Conservation (phyloP, 768 basidiomycete genomes). For the Hortiboletus flavorubellus region DNA sequence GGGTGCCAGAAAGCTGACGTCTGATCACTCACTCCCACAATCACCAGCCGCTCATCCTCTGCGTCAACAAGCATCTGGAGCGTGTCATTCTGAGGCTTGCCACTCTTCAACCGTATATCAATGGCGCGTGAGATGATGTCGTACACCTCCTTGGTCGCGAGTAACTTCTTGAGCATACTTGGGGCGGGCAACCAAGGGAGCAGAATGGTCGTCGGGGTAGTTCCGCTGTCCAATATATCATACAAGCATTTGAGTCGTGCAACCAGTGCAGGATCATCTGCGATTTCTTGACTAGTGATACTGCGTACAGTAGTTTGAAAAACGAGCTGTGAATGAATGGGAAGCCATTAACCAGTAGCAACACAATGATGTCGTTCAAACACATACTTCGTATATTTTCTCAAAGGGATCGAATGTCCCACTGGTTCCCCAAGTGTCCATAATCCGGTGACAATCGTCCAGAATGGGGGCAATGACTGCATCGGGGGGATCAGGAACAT, state of each 20-base stretch:
- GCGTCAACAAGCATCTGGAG: constrained; percentile 72
- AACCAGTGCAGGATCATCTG: constrained; percentile 60
- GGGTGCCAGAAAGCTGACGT: constrained; percentile 15
- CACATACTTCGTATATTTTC: constrained; percentile 60
- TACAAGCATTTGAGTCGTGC: constrained; percentile 61
- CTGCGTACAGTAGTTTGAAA: constrained; percentile 74
- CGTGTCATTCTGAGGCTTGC: constrained; percentile 57
- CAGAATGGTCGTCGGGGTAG: constrained; percentile 69
- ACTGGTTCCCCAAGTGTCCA: constrained; percentile 62
- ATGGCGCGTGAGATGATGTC: constrained; percentile 61
- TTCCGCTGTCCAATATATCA: constrained; percentile 64
- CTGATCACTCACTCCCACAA: constrained; percentile 57
- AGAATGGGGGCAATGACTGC: constrained; percentile 65
- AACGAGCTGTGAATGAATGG: constrained; percentile 43
- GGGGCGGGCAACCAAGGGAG: constrained; percentile 76
- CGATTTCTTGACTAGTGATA: constrained; percentile 65
- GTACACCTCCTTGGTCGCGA: constrained; percentile 75
- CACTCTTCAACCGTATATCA: constrained; percentile 53
- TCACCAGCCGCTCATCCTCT: constrained; percentile 62
- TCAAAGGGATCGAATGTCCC: constrained; percentile 73
- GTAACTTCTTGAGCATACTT: constrained; percentile 65
- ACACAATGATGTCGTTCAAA: not conserved
- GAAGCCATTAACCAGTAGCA: not conserved
- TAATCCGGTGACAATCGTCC: constrained; percentile 56
- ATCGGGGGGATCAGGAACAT: constrained; percentile 10